These are phyloP conservation scores for Aspergillus pseudoglaucus DNA, from an alignment of 2,329 filamentous ascomycete genomes.

Conservation along the genomic window DNA sequence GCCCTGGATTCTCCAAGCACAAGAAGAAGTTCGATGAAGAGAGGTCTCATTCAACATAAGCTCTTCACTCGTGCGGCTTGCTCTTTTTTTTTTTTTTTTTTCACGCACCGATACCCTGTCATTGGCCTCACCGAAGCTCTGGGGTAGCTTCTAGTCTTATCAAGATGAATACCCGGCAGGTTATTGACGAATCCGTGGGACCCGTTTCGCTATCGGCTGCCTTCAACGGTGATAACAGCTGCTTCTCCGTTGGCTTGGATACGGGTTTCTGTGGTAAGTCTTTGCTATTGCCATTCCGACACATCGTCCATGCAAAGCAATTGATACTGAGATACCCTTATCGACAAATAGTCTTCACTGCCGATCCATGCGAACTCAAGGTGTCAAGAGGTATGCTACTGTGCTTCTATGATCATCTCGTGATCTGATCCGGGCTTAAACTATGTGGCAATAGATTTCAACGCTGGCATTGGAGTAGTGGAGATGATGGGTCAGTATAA, in stretches of 20 bases:
- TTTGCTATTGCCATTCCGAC: constrained; percentile 1
- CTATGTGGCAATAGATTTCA: constrained; percentile 55
- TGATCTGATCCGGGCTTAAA: not conserved
- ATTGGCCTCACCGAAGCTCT: constrained; percentile 2
- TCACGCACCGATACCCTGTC: constrained; percentile 1
- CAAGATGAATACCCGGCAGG: constrained; percentile 80
- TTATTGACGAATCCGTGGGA: constrained; percentile 69
- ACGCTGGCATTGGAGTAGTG: constrained; percentile 72
- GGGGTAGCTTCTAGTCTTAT: not conserved
- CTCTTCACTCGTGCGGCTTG: too few relatives aligned
- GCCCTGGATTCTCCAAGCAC: too few relatives aligned
- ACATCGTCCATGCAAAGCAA: constrained; percentile 1
- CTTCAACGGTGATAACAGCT: constrained; percentile 79
- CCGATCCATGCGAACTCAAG: constrained; percentile 65
- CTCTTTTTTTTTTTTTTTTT: too few relatives aligned
- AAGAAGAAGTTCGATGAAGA: too few relatives aligned
- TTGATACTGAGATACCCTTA: constrained; percentile 10
- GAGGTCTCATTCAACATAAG: too few relatives aligned
- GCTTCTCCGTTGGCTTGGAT: constrained; percentile 81
- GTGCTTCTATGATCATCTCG: not conserved
- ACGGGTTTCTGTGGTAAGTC: constrained; percentile 73
- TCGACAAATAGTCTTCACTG: constrained; percentile 58
- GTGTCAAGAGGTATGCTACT: constrained; percentile 48
- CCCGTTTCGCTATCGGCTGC: constrained; percentile 73
- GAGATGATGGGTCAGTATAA: constrained; percentile 84